Base-by-base conservation (phyloP, 352 stramenopile genomes). In the Elongisporangium undulatum region DNA sequence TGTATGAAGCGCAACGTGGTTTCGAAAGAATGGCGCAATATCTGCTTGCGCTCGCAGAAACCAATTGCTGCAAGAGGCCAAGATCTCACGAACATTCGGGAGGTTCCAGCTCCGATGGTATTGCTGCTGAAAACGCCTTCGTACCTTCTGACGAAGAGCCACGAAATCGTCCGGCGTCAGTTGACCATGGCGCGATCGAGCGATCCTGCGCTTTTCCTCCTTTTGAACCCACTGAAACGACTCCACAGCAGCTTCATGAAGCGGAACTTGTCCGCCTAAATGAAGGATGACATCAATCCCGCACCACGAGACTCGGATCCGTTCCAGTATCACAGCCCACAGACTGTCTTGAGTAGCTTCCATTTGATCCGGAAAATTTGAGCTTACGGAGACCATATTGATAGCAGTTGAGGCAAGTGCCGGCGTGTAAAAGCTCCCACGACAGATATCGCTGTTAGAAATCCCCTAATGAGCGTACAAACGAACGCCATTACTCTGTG, bases 261-360 rank as follows among this genome's bases (percentile, higher is more conserved):
- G 75, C 2, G 79, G 78, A 0, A 90, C 82, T 69, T 94, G 84
- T 3, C 84, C 84, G 16, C 84, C 82, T 45, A 92, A 52, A 54
- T 94, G 82, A 2, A 92, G 53, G 16, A 92, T 64, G n/a, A 78
- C 73, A 51, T 94, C 82, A 15, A 94, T 68, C 9, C 82, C 78
- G 49, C 78, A 85, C 82, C 82, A 94, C 4, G 82, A 79, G 0
- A 80, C 55, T 54, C 74, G 66, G 12, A 82, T 66, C 3, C 80
- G 70, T 13, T 84, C 64, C 23, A 71, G 58, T 12, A 92, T 72
- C 0, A 67, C 55, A n/a, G 62, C 55, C 82, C 82, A 94, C 15
- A 90, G 65, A 58, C 76, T 89, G 54, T 86, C 77, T 22, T 64
- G 63, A 4, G 74, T 61, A 49, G 75, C 67, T 4, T 89, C 75